phyloP scores from a whole-genome alignment of 148 eudicot species.

The Pouteria glomerata region DNA sequence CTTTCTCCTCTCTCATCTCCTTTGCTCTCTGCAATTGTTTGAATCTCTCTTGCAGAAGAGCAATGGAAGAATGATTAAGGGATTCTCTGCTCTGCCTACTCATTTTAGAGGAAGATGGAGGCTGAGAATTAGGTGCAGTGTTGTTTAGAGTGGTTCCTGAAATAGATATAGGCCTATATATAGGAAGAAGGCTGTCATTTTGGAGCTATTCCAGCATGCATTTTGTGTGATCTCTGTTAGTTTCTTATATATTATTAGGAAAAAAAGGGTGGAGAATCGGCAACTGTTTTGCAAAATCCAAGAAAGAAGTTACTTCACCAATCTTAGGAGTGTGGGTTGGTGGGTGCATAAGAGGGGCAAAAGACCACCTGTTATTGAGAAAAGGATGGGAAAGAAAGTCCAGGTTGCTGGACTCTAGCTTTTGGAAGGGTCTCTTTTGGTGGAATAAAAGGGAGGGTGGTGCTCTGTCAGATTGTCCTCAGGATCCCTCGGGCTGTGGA shows the following conservation, averaged over 20 bases:
- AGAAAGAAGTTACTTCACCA: not conserved
- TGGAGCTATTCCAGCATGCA: not conserved
- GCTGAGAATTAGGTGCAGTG: not conserved
- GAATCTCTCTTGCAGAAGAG: conserved; percentile 20
- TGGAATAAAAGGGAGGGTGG: conserved; percentile 3
- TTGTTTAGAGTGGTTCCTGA: not conserved
- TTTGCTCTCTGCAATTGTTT: conserved; percentile 8
- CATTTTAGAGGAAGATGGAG: conserved; percentile 4
- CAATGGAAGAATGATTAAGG: conserved; percentile 10
- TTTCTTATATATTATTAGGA: too few species aligned
- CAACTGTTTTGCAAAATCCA: not conserved
- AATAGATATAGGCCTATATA: not conserved
- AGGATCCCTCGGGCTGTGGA: conserved; percentile 7
- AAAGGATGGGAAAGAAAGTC: conserved; percentile 2
- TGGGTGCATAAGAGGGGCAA: not conserved
- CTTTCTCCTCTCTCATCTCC: conserved; percentile 15
- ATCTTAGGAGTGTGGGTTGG: conserved; percentile 10
- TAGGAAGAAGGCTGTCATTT: not conserved
- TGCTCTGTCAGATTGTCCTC: not conserved
- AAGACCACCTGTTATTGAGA: not conserved
- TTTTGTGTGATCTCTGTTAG: not conserved
- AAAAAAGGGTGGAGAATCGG: conserved; percentile 1
- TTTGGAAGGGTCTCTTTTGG: conserved; percentile 13
- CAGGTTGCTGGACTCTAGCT: conserved; percentile 11
- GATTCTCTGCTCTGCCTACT: not conserved